Percentiles rank a stretch among this genome's conserved stretches.
Evolutionary conservation across 1,139 yeast genomes (phyloP).

Genomic region (Candida sojae): DNA sequence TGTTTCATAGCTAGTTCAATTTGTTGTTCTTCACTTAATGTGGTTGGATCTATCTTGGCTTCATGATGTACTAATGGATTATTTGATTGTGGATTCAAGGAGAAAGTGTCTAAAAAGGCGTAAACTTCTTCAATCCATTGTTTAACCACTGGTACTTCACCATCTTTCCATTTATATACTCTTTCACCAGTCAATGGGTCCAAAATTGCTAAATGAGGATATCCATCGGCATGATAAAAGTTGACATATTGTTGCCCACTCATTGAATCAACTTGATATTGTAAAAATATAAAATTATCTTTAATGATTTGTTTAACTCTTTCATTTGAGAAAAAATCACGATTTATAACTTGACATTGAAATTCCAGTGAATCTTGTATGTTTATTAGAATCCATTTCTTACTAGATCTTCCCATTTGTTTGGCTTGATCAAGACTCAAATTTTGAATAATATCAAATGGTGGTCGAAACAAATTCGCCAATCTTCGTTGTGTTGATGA

Average conservation of each 20-base stretch:
- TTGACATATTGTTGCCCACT: constrained; percentile 71
- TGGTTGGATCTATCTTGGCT: constrained; percentile 55
- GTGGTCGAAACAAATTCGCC: constrained; percentile 86
- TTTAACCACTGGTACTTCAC: constrained; percentile 55
- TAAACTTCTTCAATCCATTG: constrained; percentile 64
- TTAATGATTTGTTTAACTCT: constrained; percentile 64
- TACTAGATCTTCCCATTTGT: constrained; percentile 56
- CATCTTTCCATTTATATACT: constrained; percentile 66
- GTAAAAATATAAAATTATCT: constrained; percentile 75
- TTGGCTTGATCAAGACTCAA: constrained; percentile 73
- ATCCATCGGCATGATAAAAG: constrained; percentile 65
- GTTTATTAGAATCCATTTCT: constrained; percentile 85
- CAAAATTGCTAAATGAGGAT: constrained; percentile 87
- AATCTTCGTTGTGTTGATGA: constrained; percentile 69
- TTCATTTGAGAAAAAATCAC: constrained; percentile 89
- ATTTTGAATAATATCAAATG: constrained; percentile 80
- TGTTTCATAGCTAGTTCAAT: constrained; percentile 74
- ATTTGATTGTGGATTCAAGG: constrained; percentile 62
- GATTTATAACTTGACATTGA: constrained; percentile 82
- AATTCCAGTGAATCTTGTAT: constrained; percentile 86
- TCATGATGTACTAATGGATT: constrained; percentile 70
- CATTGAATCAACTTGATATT: constrained; percentile 75
- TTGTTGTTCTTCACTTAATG: constrained; percentile 83
- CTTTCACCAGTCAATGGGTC: constrained; percentile 97
- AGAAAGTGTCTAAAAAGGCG: constrained; percentile 61